Evolutionary conservation across 176 grass and related monocot species (phyloP).

Genomic region (Phyllostachys edulis): DNA sequence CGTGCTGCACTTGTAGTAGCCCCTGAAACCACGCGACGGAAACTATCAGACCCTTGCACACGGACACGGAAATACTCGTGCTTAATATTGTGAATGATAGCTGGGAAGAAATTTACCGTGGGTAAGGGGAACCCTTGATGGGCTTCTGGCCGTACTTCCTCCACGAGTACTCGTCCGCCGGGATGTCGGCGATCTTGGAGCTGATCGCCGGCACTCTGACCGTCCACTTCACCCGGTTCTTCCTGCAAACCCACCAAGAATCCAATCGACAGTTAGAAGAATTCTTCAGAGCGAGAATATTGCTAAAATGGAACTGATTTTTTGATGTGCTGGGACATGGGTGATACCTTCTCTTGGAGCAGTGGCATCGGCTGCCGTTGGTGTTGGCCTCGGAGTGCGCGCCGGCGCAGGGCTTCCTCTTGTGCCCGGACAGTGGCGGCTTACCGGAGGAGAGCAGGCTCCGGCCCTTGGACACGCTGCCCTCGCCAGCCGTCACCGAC

Average conservation of each 20-base stretch:
- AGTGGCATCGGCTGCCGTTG: slow-evolving; percentile 69
- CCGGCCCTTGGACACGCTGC: slow-evolving; percentile 77
- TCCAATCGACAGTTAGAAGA: not conserved
- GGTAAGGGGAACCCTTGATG: slow-evolving; percentile 95
- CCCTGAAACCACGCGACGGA: slow-evolving; percentile 26
- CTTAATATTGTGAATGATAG: not conserved
- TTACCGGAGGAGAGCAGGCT: slow-evolving; percentile 68
- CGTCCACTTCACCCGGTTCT: slow-evolving; percentile 69
- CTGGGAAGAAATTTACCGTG: slow-evolving; percentile 46
- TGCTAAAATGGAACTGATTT: not conserved
- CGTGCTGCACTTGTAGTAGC: slow-evolving; percentile 98
- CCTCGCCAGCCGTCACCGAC: slow-evolving; percentile 79
- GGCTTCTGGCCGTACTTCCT: slow-evolving; percentile 98
- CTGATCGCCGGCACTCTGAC: slow-evolving; percentile 85
- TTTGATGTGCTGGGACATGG: not conserved
- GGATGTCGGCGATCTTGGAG: slow-evolving; percentile 86
- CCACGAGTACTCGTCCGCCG: slow-evolving; percentile 93
- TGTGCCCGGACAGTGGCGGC: slow-evolving; percentile 58
- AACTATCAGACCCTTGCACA: not conserved
- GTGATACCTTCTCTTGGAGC: slow-evolving; percentile 76
- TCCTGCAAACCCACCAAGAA: slow-evolving; percentile 31
- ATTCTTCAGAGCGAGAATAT: not conserved
- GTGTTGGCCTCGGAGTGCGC: slow-evolving; percentile 60
- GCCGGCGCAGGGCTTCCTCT: slow-evolving; percentile 65
- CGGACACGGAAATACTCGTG: no score